Percentiles rank a stretch among this genome's conserved stretches.
phyloP scores from a whole-genome alignment of 345 rosid species.

The Trapa bicornis region DNA sequence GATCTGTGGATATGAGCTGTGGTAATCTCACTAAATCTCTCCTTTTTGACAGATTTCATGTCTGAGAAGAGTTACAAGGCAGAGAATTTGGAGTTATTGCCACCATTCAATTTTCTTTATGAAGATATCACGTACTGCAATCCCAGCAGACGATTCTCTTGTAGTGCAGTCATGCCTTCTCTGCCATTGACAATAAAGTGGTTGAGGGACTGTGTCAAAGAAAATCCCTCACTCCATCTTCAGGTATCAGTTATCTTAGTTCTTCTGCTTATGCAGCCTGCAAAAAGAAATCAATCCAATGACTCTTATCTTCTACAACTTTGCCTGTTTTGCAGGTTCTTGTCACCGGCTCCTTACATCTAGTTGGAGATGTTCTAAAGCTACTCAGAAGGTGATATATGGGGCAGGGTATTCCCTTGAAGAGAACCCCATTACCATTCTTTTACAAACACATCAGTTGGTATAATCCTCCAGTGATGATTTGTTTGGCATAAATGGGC shows the following conservation, averaged over 20 bases:
- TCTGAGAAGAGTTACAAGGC: slow-evolving; percentile 23
- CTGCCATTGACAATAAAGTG: slow-evolving; percentile 67
- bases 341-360: slow-evolving; percentile 75
- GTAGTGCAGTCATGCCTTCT: slow-evolving; percentile 61
- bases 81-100: slow-evolving; percentile 23
- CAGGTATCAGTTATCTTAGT: slow-evolving; percentile 29
- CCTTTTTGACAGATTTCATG: slow-evolving; percentile 25
- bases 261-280: neutral
- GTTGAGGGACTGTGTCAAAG: slow-evolving; percentile 50
- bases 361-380: slow-evolving; percentile 74
- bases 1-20: too few relatives aligned
- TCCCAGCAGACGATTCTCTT: slow-evolving; percentile 24
- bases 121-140: slow-evolving; percentile 37
- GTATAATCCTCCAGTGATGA: neutral
- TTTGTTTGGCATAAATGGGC: too few relatives aligned
- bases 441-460: too few relatives aligned
- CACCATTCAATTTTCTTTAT: slow-evolving; percentile 41
- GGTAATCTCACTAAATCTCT: neutral
- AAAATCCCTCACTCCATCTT: slow-evolving; percentile 52
- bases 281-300: neutral
- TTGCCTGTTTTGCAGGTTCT: slow-evolving; percentile 37
- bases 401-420: neutral
- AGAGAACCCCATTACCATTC: neutral
- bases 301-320: neutral
- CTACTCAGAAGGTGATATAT: slow-evolving; percentile 34